Conservation (phyloP, 345 rosid genomes). For the Gossypioides kirkii region DNA sequence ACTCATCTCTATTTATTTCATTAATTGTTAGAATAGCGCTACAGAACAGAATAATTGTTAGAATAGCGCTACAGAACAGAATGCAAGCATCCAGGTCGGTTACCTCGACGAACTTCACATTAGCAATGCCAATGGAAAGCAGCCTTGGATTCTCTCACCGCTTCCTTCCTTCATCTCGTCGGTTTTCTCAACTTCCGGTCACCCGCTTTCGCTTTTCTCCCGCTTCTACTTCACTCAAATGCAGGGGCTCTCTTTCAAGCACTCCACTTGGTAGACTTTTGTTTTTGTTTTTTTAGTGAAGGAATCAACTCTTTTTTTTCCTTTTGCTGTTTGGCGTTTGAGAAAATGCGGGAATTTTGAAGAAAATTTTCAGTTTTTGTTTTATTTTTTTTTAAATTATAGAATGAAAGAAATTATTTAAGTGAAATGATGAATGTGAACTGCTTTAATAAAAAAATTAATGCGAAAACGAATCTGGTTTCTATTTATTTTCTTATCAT, state of each 20-base stretch:
- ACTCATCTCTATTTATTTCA: too few relatives aligned
- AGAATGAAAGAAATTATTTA: neutral
- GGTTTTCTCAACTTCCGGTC: constrained; percentile 1
- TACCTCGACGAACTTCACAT: neutral
- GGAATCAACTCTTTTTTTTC: too few relatives aligned
- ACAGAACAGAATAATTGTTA: too few relatives aligned
- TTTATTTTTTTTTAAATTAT: neutral
- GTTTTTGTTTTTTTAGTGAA: neutral
- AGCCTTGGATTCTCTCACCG: constrained; percentile 1
- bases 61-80: neutral
- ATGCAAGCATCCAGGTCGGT: neutral
- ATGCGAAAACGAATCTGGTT: neutral
- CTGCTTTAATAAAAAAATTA: neutral
- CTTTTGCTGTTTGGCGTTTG: constrained; percentile 14
- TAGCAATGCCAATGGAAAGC: neutral
- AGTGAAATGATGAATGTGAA: neutral
- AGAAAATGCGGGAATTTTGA: constrained; percentile 4
- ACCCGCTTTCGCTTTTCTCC: constrained; percentile 10
- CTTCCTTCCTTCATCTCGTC: neutral
- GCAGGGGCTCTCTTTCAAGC: constrained; percentile 9
- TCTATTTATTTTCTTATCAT: neutral
- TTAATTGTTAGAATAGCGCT: too few relatives aligned
- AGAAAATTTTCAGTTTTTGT: neutral
- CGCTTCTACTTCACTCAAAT: constrained; percentile 8
- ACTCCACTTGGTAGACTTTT: constrained; percentile 34